Percentiles rank a stretch among this genome's conserved stretches.
These are phyloP conservation scores for Tubosaeta brunneosetosa DNA, from an alignment of 768 basidiomycete species.

Conservation along the genomic window DNA sequence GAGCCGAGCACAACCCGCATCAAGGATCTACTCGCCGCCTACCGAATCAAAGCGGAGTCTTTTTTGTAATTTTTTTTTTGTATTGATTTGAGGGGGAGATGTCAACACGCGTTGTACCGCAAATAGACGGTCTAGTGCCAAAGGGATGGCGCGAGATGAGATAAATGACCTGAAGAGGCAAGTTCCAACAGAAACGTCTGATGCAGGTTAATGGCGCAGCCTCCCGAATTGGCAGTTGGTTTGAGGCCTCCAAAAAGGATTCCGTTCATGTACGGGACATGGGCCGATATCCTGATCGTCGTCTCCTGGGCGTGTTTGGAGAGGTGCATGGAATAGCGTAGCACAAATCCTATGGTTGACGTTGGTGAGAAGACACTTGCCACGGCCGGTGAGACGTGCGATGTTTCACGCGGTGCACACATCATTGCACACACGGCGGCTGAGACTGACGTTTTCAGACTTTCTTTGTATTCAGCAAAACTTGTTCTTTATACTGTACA, in stretches of 20 bases:
- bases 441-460: neutral
- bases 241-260: slow-evolving; percentile 21
- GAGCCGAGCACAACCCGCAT: neutral
- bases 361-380: slow-evolving; percentile 5
- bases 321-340: too few species aligned
- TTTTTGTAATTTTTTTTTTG: neutral
- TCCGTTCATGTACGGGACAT: neutral
- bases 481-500: slow-evolving; percentile 32
- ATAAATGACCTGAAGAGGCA: slow-evolving; percentile 20
- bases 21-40: neutral
- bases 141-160: neutral
- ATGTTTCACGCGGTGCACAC: slow-evolving; percentile 5
- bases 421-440: neutral
- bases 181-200: slow-evolving; percentile 32
- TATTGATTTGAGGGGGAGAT: neutral
- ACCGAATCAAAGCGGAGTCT: neutral
- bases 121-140: slow-evolving; percentile 3
- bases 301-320: slow-evolving; percentile 13
- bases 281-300: slow-evolving; percentile 3
- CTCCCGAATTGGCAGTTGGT: slow-evolving; percentile 13
- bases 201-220: slow-evolving; percentile 1
- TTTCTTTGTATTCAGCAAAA: slow-evolving; percentile 25
- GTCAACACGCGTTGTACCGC: slow-evolving; percentile 9
- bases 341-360: slow-evolving; percentile 2
- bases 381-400: neutral